phyloP scores from a whole-genome alignment of 164 flowering plant genomes.

The Piper betle region DNA sequence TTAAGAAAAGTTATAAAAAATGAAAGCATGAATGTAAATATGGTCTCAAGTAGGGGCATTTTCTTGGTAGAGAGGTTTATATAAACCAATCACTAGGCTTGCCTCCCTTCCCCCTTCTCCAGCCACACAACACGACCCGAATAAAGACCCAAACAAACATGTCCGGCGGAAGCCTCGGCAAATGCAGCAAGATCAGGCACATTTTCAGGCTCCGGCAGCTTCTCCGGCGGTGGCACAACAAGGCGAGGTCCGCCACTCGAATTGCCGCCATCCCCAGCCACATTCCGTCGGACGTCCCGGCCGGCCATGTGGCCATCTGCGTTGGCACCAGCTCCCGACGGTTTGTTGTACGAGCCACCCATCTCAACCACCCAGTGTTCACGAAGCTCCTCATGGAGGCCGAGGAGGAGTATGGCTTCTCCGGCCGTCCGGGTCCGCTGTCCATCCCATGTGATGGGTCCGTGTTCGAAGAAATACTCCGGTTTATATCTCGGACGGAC shows the following conservation, averaged over 20 bases:
- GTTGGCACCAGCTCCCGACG: conserved; percentile 57
- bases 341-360: conserved; percentile 60
- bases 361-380: conserved; percentile 78
- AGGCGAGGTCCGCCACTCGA: conserved; percentile 32
- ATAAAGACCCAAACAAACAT: background rate
- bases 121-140: background rate
- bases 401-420: conserved; percentile 79
- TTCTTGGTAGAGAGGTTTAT: background rate
- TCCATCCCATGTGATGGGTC: conserved; percentile 80
- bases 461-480: conserved; percentile 56
- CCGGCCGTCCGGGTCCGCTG: conserved; percentile 45
- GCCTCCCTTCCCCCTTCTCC: background rate
- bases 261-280: conserved; percentile 13
- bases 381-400: conserved; percentile 51
- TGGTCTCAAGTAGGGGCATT: background rate
- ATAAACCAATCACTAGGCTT: background rate
- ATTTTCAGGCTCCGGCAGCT: conserved; percentile 41
- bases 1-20: background rate
- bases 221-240: conserved; percentile 67
- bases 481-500: conserved; percentile 37
- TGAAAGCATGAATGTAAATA: background rate
- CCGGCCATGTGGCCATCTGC: conserved; percentile 62
- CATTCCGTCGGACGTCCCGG: conserved; percentile 60
- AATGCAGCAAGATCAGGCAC: conserved; percentile 26
- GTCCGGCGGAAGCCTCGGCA: conserved; percentile 7